These are phyloP conservation scores for Colletotrichum noveboracense DNA, from an alignment of 2,329 filamentous ascomycete species.

Conservation along the genomic window DNA sequence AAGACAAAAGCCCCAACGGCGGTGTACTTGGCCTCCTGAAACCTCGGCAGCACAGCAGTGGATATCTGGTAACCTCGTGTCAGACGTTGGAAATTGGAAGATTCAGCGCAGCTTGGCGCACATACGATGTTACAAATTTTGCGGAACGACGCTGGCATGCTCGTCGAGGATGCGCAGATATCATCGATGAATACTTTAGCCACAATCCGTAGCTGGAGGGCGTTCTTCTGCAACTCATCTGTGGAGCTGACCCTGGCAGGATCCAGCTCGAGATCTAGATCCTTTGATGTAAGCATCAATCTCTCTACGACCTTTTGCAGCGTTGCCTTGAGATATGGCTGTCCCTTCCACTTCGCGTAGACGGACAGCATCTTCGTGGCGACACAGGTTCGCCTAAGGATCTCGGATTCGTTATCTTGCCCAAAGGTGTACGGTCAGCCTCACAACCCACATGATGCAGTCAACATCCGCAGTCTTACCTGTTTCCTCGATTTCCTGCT, in stretches of 20 bases:
- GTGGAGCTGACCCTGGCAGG: constrained; percentile 63
- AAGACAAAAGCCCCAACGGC: constrained; percentile 76
- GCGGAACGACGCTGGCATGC: constrained; percentile 67
- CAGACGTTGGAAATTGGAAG: background rate
- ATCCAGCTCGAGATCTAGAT: constrained; percentile 72
- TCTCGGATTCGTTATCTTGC: constrained; percentile 69
- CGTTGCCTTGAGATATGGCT: constrained; percentile 66
- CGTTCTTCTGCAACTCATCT: constrained; percentile 71
- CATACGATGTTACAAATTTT: constrained; percentile 71
- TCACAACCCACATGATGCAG: background rate
- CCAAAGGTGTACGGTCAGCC: background rate
- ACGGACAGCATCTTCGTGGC: constrained; percentile 76
- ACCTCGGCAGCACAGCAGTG: constrained; percentile 65
- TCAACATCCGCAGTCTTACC: constrained; percentile 39
- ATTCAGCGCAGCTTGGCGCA: constrained; percentile 15
- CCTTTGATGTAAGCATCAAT: constrained; percentile 69
- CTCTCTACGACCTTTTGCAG: constrained; percentile 71
- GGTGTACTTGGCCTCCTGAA: constrained; percentile 74
- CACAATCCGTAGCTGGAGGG: constrained; percentile 68
- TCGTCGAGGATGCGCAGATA: constrained; percentile 67
- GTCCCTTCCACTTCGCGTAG: constrained; percentile 75
- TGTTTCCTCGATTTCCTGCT: constrained; percentile 72
- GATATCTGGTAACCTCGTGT: constrained; percentile 54
- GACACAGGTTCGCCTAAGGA: constrained; percentile 71
- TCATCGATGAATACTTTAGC: constrained; percentile 76